Evolutionary conservation across 306 rosid species (phyloP).

Genomic region (Acmispon strigosus): DNA sequence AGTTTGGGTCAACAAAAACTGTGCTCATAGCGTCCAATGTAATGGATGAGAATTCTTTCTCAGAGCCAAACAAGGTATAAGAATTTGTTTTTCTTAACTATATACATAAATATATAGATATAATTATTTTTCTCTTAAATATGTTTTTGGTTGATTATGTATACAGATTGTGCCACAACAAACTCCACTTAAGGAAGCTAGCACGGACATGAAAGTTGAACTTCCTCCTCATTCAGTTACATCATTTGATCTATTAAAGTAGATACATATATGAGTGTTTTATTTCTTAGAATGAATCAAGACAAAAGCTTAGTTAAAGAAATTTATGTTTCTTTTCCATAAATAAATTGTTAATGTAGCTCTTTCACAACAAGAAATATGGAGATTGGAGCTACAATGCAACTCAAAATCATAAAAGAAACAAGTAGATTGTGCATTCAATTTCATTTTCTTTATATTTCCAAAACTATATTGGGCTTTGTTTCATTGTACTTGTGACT

Average conservation of each 20-base stretch:
- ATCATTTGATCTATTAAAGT: conserved; percentile 41
- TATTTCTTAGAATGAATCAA: too few relatives aligned
- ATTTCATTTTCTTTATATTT: too few relatives aligned
- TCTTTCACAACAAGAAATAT: too few relatives aligned
- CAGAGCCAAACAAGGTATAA: conserved; percentile 47
- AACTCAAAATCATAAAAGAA: too few relatives aligned
- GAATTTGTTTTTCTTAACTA: not conserved
- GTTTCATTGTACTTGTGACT: too few relatives aligned
- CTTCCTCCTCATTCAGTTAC: conserved; percentile 47
- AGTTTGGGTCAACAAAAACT: conserved; percentile 30
- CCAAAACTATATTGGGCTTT: too few relatives aligned
- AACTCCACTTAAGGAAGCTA: conserved; percentile 26
- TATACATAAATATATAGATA: not conserved
- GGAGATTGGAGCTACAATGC: too few relatives aligned
- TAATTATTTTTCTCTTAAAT: too few relatives aligned
- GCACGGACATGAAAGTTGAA: conserved; percentile 20
- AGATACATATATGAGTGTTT: not conserved
- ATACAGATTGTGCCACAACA: conserved; percentile 38
- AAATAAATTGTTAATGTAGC: too few relatives aligned
- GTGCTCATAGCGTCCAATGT: conserved; percentile 41
- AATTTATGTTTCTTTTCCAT: too few relatives aligned
- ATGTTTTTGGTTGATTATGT: not conserved
- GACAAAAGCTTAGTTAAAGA: too few relatives aligned
- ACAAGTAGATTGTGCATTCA: too few relatives aligned
- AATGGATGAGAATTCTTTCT: conserved; percentile 68